Base-by-base conservation (phyloP, 495 filamentous ascomycete species). In the Podospora tetraspora region DNA sequence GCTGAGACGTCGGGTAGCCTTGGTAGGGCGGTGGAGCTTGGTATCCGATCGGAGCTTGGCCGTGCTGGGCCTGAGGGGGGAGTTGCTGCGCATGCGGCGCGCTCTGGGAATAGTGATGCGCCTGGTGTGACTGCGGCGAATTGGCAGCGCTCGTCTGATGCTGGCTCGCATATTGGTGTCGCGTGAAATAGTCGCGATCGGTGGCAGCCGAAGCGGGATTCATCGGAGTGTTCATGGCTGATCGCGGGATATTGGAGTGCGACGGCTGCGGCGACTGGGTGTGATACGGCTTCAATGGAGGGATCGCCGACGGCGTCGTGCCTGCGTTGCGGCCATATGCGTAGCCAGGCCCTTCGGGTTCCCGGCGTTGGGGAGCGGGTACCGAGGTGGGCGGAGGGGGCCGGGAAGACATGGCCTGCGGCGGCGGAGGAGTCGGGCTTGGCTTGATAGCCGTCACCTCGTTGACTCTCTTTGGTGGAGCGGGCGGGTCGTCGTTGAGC, bases 401-500 rank as follows among this genome's bases (percentile, higher is more conserved):
- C 27, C 80, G 80, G 27, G 71, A 74, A 23, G 77, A 71, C 66
- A 77, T 77, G 21, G 74, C 23, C 70, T 78, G 79, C 32, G 81
- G 80, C 16, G 82, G 82, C 13, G 82, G 82, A 8, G 82, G 81
- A 6, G 82, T 83, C 7, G 82, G 76, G 37, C 75, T 79, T n/a
- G 74, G 62, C 68, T 81, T 80, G 22, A 70, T 57, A 8, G 72
- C 59, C n/a, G 71, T 68, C 12, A 82, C 73, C 22, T 84, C 82
- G 61, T 58, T 61, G 25, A 82, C 69, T 62, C 82, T 75, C 73
- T 82, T 83, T 0, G 80, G 80, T 10, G 72, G 79, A 12, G 81
- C 74, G 12, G 81, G 77, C n/a, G 78, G 76, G 24, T 83, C 82
- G 57, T 83, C 79, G 69, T 84, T 84, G 23, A 84, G 72, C 60